These are phyloP conservation scores for Sequoia sempervirens DNA, from an alignment of 75 land plant genomes.

Conservation along the genomic window DNA sequence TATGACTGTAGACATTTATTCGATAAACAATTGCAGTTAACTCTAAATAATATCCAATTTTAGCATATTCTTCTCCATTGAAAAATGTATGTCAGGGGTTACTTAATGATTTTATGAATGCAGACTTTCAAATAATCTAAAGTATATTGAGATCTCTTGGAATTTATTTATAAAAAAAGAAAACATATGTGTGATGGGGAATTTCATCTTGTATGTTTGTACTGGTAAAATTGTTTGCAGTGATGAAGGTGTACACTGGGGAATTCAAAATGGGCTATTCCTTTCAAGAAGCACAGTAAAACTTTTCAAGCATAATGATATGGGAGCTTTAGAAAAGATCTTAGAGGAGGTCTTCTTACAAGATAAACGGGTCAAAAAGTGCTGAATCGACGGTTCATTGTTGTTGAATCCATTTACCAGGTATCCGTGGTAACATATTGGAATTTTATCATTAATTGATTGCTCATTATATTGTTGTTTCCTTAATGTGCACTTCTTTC, in stretches of 20 bases:
- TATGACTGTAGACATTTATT: not conserved
- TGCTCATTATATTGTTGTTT: not conserved
- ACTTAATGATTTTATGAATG: not conserved
- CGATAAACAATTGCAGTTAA: not conserved
- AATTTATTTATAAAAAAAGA: not conserved
- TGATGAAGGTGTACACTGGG: conserved; percentile 98
- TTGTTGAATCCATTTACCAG: conserved; percentile 96
- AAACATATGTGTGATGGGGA: not conserved
- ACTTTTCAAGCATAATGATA: conserved; percentile 94
- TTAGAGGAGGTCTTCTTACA: conserved; percentile 60
- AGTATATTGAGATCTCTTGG: not conserved
- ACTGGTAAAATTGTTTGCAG: conserved; percentile 32
- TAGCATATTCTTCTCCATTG: not conserved
- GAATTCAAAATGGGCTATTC: conserved; percentile 89
- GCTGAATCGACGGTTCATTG: conserved; percentile 79
- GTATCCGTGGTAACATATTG: conserved; percentile 20
- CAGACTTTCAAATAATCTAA: not conserved
- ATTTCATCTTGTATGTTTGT: not conserved
- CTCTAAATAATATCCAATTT: not conserved
- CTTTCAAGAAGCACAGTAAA: conserved; percentile 88
- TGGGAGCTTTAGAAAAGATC: conserved; percentile 52
- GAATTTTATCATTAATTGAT: not conserved
- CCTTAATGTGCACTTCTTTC: not conserved
- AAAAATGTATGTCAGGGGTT: not conserved
- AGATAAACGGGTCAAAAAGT: conserved; percentile 63